Conservation (phyloP, 352 stramenopile species). For the Globisporangium alternatum region DNA sequence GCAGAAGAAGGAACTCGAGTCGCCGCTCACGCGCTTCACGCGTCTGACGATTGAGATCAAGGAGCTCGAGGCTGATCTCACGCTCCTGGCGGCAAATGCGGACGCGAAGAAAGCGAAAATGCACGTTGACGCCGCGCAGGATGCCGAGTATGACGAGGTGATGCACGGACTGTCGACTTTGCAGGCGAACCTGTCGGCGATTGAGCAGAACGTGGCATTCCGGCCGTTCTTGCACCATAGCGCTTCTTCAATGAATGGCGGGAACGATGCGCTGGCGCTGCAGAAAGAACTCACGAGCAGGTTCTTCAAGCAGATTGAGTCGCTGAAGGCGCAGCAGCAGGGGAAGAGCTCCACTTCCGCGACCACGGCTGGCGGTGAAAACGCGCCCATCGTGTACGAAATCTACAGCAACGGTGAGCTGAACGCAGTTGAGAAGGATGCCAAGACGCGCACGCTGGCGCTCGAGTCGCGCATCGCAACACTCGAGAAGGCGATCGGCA, state of each 20-base stretch:
- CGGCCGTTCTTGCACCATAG: slow-evolving; percentile 49
- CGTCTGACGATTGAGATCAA: slow-evolving; percentile 67
- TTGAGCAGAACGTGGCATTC: slow-evolving; percentile 56
- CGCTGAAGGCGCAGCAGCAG: slow-evolving; percentile 45
- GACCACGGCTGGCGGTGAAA: slow-evolving; percentile 2
- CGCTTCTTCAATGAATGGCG: slow-evolving; percentile 12
- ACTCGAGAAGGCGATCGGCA: slow-evolving; percentile 58
- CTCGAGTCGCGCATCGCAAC: slow-evolving; percentile 60
- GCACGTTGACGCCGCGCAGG: slow-evolving; percentile 61
- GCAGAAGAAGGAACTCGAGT: slow-evolving; percentile 42
- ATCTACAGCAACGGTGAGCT: slow-evolving; percentile 79
- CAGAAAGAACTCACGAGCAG: slow-evolving; percentile 68
- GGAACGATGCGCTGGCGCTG: slow-evolving; percentile 40
- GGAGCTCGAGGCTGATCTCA: slow-evolving; percentile 64
- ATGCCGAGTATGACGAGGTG: slow-evolving; percentile 63
- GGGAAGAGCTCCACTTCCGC: slow-evolving; percentile 8
- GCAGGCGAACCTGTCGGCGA: slow-evolving; percentile 56
- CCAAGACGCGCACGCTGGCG: slow-evolving; percentile 51
- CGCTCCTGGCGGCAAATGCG: slow-evolving; percentile 39
- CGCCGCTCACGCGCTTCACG: slow-evolving; percentile 66
- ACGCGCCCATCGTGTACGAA: slow-evolving; percentile 68
- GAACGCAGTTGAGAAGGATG: slow-evolving; percentile 62
- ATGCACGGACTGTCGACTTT: slow-evolving; percentile 57
- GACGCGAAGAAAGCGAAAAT: slow-evolving; percentile 45
- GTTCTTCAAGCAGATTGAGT: slow-evolving; percentile 71